These are phyloP conservation scores for Echites panduratus DNA, from an alignment of 257 asterid species.

Conservation along the genomic window DNA sequence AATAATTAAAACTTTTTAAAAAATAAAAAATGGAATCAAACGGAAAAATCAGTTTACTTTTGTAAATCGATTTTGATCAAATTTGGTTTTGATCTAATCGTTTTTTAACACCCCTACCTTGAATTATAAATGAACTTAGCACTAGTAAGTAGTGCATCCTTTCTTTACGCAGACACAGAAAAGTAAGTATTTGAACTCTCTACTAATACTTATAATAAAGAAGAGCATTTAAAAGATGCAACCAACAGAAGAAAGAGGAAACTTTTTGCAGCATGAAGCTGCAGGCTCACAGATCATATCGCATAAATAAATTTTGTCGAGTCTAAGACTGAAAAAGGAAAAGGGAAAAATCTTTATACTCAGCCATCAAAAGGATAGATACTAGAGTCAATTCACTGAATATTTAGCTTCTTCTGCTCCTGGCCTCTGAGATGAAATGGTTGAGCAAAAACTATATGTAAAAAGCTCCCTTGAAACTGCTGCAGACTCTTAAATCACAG, in stretches of 20 bases:
- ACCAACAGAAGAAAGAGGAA: background rate
- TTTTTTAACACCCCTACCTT: too few relatives aligned
- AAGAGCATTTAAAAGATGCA: background rate
- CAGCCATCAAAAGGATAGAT: background rate
- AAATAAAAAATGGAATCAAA: too few relatives aligned
- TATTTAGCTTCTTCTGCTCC: background rate
- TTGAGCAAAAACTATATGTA: background rate
- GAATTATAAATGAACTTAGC: too few relatives aligned
- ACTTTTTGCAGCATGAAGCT: background rate
- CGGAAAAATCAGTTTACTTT: too few relatives aligned
- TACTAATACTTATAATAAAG: too few relatives aligned
- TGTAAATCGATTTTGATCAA: too few relatives aligned
- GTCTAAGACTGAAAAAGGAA: background rate
- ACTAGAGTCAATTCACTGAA: background rate
- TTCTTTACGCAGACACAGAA: too few relatives aligned
- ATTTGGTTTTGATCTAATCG: too few relatives aligned
- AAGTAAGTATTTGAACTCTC: background rate
- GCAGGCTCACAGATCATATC: background rate
- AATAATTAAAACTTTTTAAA: too few relatives aligned
- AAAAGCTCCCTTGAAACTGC: constrained; percentile 19
- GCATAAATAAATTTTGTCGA: background rate
- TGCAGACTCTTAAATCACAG: too few relatives aligned
- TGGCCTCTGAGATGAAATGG: background rate
- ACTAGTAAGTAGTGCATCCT: too few relatives aligned
- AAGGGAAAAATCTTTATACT: background rate